Conservation (phyloP, 2,329 filamentous ascomycete species). For the Neopestalotiopsis sp. region DNA sequence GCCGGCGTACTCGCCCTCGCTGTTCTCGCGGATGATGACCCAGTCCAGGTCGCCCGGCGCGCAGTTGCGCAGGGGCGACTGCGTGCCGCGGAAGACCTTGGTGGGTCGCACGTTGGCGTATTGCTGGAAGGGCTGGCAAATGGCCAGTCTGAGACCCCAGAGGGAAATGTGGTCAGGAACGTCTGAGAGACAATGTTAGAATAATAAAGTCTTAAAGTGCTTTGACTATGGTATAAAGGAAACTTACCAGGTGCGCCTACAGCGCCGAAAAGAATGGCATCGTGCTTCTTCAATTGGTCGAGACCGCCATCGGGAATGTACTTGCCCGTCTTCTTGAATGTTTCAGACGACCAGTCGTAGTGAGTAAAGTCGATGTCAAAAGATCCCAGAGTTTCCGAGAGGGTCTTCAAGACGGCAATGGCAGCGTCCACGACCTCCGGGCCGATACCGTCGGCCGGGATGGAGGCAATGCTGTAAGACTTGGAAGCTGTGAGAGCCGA, state of each 20-base stretch:
- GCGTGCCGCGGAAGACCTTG: conserved; percentile 63
- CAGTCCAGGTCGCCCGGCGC: conserved; percentile 63
- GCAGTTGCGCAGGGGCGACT: conserved; percentile 60
- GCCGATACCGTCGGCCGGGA: conserved; percentile 69
- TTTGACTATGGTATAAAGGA: neutral
- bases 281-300: conserved; percentile 50
- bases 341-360: conserved; percentile 72
- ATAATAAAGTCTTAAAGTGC: neutral
- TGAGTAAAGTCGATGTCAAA: conserved; percentile 68
- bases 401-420: conserved; percentile 63
- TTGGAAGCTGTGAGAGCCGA: conserved; percentile 29
- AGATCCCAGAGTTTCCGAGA: conserved; percentile 55
- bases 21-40: conserved; percentile 72
- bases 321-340: conserved; percentile 68
- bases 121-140: conserved; percentile 68
- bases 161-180: conserved; percentile 71
- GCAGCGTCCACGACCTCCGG: conserved; percentile 66
- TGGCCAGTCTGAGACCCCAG: conserved; percentile 68
- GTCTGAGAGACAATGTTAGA: conserved; percentile 38
- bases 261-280: conserved; percentile 70
- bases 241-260: conserved; percentile 60
- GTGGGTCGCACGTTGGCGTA: conserved; percentile 72
- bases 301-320: conserved; percentile 69
- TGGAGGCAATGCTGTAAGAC: conserved; percentile 61
- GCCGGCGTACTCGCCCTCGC: conserved; percentile 70